Evolutionary conservation across 2,329 filamentous ascomycete species (phyloP), one percentile per base, ranked within the genome.

Genomic region (Aphanocladium album): DNA sequence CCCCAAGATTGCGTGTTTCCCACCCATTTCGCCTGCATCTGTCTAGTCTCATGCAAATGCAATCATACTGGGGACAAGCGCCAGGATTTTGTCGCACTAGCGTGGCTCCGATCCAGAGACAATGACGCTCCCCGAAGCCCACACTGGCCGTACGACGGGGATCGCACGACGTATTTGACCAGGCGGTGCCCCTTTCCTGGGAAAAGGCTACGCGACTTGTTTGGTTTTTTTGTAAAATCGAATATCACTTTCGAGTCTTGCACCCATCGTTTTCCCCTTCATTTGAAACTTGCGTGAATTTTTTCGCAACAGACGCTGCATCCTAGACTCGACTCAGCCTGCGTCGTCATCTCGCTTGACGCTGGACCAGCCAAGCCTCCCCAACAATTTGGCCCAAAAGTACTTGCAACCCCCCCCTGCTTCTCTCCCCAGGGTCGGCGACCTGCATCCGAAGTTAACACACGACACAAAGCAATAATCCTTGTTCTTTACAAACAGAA

Each of bases 281-380:
- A 9, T 9, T 30, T 30, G 30, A 27, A 14, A 43, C 17, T 8
- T 21, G 16, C 35, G 8, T n/a, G 51, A 8, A n/a, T 2, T n/a
- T 5, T 23, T 39, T 2, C 39, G 19, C n/a, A 35, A 35, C 53
- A 35, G 35, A n/a, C 23, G 30, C 41, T 27, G 27, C 30, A 30
- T 30, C 45, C 55, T 50, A 41, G 56, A 58, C 47, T 45, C 46
- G 47, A 58, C 56, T 57, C 55, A 50, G 55, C 55, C 56, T 59
- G 46, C 56, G 23, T 59, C 56, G 46, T 59, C 56, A 59, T 59
- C 56, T 59, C 54, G 46, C 56, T 52, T 43, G 25, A 45, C 39
- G 37, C 39, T 17, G 37, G 35, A 30, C n/a, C 30, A 30, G 30
- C 33, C 30, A 35, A 51, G 46, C 53, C 43, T 35, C 56, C 56